Conservation (phyloP, 352 stramenopile genomes). For the Poterioochromonas sp. region DNA sequence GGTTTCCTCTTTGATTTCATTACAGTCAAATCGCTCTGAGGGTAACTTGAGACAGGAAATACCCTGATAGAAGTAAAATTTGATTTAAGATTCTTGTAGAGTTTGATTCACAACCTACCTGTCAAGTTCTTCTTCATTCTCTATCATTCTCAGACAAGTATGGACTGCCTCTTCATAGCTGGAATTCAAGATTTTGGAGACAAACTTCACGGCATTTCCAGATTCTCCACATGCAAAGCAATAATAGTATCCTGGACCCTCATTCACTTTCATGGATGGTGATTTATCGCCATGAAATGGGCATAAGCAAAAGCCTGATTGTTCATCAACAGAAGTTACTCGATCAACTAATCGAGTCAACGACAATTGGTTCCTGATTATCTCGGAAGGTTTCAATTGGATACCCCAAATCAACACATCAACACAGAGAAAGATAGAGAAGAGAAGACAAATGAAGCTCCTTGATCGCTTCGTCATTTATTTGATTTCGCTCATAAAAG, state of each 20-base stretch:
- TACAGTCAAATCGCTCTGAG: neutral
- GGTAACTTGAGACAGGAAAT: neutral
- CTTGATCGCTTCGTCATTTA: neutral
- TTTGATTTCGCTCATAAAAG: neutral
- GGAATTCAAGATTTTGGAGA: slow-evolving; percentile 42
- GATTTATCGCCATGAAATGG: slow-evolving; percentile 66
- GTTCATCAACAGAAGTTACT: too few relatives aligned
- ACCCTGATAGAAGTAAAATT: neutral
- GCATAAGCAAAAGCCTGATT: too few relatives aligned
- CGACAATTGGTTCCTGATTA: too few relatives aligned
- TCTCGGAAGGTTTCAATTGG: too few relatives aligned
- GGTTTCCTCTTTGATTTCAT: too few relatives aligned
- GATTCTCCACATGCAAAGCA: slow-evolving; percentile 63
- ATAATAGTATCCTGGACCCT: slow-evolving; percentile 56
- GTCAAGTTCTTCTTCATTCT: neutral
- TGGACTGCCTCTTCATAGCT: neutral
- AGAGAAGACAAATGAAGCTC: neutral
- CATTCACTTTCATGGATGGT: slow-evolving; percentile 57
- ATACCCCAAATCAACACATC: too few relatives aligned
- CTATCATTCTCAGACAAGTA: neutral
- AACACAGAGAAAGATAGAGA: too few relatives aligned
- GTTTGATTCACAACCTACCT: neutral
- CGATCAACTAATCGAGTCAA: too few relatives aligned
- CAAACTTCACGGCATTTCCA: slow-evolving; percentile 62
- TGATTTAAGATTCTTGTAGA: neutral